Base-by-base conservation (phyloP, 805 yeast species). In the Candida germanica region DNA sequence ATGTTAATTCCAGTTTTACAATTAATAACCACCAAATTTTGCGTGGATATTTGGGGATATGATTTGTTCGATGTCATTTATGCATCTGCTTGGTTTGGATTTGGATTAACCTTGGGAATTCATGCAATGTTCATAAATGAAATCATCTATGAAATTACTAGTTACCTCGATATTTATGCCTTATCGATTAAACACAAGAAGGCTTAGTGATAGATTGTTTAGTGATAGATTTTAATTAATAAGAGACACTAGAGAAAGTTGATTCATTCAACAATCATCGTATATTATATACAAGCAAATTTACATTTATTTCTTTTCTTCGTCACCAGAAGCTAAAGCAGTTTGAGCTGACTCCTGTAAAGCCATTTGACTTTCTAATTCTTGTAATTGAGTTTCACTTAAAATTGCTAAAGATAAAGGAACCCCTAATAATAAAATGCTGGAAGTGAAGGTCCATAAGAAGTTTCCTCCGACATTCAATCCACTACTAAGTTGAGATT, bases 351-450 rank as follows among this genome's bases (percentile, higher is more conserved):
- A 81, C 60, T 81, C 83, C 61, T 83, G 91, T 55, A 83, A 67
- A 40, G 83, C 79, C 74, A 87, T 80, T 58, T 88, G 93, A 70
- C 85, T 87, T 71, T 89, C 97, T 82, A 87, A 76, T 69, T 89
- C 97, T 58, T 82, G 79, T 60, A 89, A 76, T 70, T 91, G 97
- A 59, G 88, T 94, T 69, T 91, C 97, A 42, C 88, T 80, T 53
- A 93, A 73, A 51, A 93, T 85, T 35, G 96, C 83, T 52, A 93
- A 71, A 6, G 96, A 81, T 51, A 87, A 74, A 46, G 99, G 99
- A 31, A 88, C 95, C 59, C 96, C 97, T 51, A 93, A 70, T 44
- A 93, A 75, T 51, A 93, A 68, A 27, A 86, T 80, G 27, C 93
- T 77, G 9, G 98, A 81, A 9, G 96, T 80, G 39, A 87, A 47